Evolutionary conservation across 495 filamentous ascomycete genomes (phyloP).

Genomic region (Penicillium argentinense): DNA sequence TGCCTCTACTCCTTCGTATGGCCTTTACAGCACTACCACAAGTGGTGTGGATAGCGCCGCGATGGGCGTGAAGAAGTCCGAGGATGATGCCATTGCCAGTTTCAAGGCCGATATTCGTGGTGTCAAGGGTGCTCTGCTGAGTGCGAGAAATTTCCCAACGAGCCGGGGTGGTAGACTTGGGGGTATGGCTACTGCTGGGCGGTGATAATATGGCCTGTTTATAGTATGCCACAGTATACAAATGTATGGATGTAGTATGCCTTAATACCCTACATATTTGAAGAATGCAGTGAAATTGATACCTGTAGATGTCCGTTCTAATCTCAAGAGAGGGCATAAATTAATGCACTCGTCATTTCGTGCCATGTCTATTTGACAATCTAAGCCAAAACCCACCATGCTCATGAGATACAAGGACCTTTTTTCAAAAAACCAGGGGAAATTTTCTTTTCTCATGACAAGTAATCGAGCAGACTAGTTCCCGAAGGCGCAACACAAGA

Average conservation of each 20-base stretch:
- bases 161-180: constrained; percentile 35
- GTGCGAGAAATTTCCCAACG: constrained; percentile 65
- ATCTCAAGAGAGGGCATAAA: not conserved
- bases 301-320: no score
- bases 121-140: constrained; percentile 91
- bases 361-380: constrained; percentile 15
- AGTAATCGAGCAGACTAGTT: constrained; percentile 18
- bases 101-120: constrained; percentile 83
- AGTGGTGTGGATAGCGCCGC: constrained; percentile 26
- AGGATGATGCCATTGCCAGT: constrained; percentile 74
- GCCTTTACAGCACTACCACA: constrained; percentile 27
- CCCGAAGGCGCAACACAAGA: constrained; percentile 10
- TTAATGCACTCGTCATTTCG: constrained; percentile 13
- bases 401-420: not conserved
- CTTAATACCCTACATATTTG: no score
- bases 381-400: constrained; percentile 2
- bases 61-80: constrained; percentile 46
- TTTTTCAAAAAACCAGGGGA: constrained; percentile 4
- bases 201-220: constrained; percentile 8
- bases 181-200: constrained; percentile 15
- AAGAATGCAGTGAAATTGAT: no score
- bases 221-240: no score
- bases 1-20: constrained; percentile 32
- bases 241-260: no score
- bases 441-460: constrained; percentile 23